A percentile compares a stretch with the other conserved stretches of the same genome.
phyloP scores from a whole-genome alignment of 208 protist genomes.

The Entamoeba histolytica region DNA sequence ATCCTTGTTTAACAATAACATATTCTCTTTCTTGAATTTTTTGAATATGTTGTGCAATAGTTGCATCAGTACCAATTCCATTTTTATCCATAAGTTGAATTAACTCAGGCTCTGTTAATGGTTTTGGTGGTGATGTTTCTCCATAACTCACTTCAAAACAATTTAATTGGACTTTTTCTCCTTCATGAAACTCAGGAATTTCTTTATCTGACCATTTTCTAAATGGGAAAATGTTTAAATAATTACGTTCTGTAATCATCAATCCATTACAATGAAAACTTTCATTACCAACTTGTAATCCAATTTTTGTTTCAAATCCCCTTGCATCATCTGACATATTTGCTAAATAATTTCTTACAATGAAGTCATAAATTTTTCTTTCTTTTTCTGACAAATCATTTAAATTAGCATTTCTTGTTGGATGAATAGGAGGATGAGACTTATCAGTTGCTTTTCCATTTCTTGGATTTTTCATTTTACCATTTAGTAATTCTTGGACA shows the following conservation, averaged over 20 bases:
- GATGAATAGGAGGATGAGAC: conserved; percentile 60
- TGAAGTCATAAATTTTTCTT: conserved; percentile 66
- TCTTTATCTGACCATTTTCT: conserved; percentile 39
- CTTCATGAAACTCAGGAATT: not conserved
- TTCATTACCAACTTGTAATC: conserved; percentile 42
- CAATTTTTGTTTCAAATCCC: conserved; percentile 34
- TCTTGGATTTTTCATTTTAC: not conserved
- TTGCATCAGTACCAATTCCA: conserved; percentile 92
- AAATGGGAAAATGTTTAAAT: conserved; percentile 61
- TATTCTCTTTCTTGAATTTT: conserved; percentile 58
- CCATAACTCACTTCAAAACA: not conserved
- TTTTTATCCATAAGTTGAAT: conserved; percentile 85
- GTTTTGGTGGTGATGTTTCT: conserved; percentile 53
- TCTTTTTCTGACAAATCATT: not conserved
- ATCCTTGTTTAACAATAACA: not conserved
- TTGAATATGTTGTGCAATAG: conserved; percentile 87
- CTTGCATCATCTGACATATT: conserved; percentile 59
- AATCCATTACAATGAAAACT: conserved; percentile 57
- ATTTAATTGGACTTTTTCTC: conserved; percentile 29
- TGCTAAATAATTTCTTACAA: conserved; percentile 83
- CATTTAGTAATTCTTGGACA: not conserved
- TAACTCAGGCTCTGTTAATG: conserved; percentile 81
- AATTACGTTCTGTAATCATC: conserved; percentile 62
- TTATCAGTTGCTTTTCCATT: conserved; percentile 27
- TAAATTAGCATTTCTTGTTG: conserved; percentile 35